Evolutionary conservation across 331 rosid species (phyloP).

Genomic region (Cydonia oblonga): DNA sequence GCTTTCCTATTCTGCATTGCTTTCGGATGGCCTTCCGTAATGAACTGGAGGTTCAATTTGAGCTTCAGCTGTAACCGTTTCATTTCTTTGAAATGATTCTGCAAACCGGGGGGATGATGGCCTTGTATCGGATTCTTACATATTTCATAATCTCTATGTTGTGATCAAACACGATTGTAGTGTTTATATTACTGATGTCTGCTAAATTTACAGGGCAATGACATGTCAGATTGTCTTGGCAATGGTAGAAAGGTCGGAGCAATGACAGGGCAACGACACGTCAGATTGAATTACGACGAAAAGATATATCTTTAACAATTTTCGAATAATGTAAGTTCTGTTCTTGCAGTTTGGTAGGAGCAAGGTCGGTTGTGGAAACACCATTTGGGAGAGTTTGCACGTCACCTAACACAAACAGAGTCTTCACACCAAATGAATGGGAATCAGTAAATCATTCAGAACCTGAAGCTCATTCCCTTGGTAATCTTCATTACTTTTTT

Average conservation of each 20-base stretch:
- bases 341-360: constrained; percentile 11
- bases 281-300: background rate
- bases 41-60: background rate
- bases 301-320: background rate
- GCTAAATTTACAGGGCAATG: background rate
- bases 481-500: constrained; percentile 7
- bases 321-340: background rate
- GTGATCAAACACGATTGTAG: background rate
- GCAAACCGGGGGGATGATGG: background rate
- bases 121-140: background rate
- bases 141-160: background rate
- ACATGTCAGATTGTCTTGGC: background rate
- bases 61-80: background rate
- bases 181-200: background rate
- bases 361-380: constrained; percentile 23
- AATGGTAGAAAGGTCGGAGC: too few relatives aligned
- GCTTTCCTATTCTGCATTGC: background rate
- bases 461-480: constrained; percentile 40
- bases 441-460: constrained; percentile 12
- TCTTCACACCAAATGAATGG: constrained; percentile 52
- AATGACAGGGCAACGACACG: too few relatives aligned
- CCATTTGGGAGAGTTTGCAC: constrained; percentile 12
- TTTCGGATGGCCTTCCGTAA: background rate
- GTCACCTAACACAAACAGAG: constrained; percentile 51
- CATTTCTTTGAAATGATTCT: background rate